Conservation (phyloP, 305 asterid genomes). For the Fraxinus ornus region DNA sequence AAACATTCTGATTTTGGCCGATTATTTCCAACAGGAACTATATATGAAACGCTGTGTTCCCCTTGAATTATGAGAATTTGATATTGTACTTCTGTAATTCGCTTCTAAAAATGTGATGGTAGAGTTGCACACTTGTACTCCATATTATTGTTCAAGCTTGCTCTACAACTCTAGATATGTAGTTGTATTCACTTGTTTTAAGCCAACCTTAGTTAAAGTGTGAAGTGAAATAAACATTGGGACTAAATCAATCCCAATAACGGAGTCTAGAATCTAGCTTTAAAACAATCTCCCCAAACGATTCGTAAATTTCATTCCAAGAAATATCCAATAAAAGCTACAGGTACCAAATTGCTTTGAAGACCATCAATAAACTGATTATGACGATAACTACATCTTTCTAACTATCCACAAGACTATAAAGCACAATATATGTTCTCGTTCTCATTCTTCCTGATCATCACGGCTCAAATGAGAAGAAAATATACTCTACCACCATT, state of each 20-base stretch:
- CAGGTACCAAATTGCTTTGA: not conserved
- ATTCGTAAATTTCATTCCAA: not conserved
- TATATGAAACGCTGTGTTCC: not conserved
- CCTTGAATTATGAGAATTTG: not conserved
- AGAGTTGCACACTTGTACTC: not conserved
- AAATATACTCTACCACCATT: not conserved
- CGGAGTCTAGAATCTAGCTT: not conserved
- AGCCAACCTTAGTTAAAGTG: not conserved
- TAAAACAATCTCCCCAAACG: not conserved
- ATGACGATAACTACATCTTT: not conserved
- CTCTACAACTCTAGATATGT: not conserved
- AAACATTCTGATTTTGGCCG: not conserved
- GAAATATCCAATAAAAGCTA: not conserved
- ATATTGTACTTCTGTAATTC: not conserved
- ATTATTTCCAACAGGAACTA: not conserved
- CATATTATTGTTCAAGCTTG: not conserved
- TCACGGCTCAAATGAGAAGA: not conserved
- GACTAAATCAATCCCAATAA: not conserved
- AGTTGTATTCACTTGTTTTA: not conserved
- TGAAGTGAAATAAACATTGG: not conserved
- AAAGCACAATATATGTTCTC: not conserved
- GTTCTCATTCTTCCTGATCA: not conserved
- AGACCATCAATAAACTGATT: not conserved
- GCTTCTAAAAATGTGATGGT: not conserved
- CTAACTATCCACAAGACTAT: not conserved